These are phyloP conservation scores for Periconia macrospinosa DNA, from an alignment of 2,329 filamentous ascomycete genomes.

Conservation along the genomic window DNA sequence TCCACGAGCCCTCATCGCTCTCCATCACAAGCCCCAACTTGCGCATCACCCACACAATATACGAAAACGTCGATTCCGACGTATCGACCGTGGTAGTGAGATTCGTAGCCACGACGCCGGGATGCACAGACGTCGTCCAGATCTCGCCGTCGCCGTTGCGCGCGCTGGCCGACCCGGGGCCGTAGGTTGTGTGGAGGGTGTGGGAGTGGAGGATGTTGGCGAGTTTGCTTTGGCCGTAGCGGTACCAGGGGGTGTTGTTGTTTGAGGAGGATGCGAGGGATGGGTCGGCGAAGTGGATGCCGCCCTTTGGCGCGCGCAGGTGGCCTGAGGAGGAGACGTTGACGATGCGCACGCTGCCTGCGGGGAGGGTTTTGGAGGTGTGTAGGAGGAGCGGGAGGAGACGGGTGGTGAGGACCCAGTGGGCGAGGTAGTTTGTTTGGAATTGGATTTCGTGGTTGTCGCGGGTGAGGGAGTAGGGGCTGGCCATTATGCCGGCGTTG, in stretches of 20 bases:
- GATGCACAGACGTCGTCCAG: slow-evolving; percentile 16
- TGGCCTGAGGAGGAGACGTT: slow-evolving; percentile 17
- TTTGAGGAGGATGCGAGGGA: slow-evolving; percentile 3
- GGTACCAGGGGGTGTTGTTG: not conserved
- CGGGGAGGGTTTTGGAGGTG: slow-evolving; percentile 6
- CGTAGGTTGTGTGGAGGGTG: slow-evolving; percentile 11
- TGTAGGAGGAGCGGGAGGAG: slow-evolving; percentile 34
- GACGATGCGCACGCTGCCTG: slow-evolving; percentile 16
- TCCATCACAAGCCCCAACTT: not conserved
- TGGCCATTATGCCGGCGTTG: slow-evolving; percentile 45
- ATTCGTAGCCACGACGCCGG: slow-evolving; percentile 6
- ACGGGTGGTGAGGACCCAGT: slow-evolving; percentile 46
- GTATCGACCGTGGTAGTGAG: slow-evolving; percentile 2
- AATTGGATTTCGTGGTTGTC: slow-evolving; percentile 52
- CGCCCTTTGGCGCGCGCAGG: slow-evolving; percentile 9
- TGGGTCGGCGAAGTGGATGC: slow-evolving; percentile 17
- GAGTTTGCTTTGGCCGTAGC: slow-evolving; percentile 27
- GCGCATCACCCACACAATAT: not conserved
- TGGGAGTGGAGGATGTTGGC: slow-evolving; percentile 22
- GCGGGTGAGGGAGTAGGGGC: slow-evolving; percentile 29
- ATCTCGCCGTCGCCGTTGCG: slow-evolving; percentile 11
- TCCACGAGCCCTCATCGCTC: not conserved
- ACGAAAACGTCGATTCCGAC: not conserved
- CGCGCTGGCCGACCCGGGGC: slow-evolving; percentile 7
- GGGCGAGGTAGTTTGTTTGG: slow-evolving; percentile 51